These are phyloP conservation scores for Carex arenaria DNA, from an alignment of 202 grass and related monocot genomes.

Conservation along the genomic window DNA sequence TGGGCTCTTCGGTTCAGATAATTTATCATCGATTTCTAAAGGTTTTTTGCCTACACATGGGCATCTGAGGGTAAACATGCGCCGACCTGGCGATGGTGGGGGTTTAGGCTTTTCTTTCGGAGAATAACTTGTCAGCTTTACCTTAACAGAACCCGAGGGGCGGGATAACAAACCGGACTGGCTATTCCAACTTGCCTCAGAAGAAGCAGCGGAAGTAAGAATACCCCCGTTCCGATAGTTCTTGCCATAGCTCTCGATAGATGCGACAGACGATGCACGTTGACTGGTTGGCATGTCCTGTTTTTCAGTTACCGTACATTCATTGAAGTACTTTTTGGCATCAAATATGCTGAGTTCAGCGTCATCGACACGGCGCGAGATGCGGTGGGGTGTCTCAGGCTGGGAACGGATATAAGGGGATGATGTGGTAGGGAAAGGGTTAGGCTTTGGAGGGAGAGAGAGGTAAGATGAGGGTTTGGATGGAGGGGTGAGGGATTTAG, in stretches of 20 bases:
- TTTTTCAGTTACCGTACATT: conserved; percentile 17
- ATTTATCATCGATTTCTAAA: conserved; percentile 1
- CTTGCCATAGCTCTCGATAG: conserved; percentile 13
- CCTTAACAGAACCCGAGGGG: background rate
- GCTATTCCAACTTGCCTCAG: conserved; percentile 43
- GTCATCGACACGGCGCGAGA: conserved; percentile 19
- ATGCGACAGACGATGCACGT: conserved; percentile 16
- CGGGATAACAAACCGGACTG: conserved; percentile 22
- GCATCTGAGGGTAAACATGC: conserved; percentile 25
- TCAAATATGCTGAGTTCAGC: conserved; percentile 43
- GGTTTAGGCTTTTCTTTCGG: conserved; percentile 12
- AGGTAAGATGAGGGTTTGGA: background rate
- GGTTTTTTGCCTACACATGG: conserved; percentile 19
- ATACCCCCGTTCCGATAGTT: background rate
- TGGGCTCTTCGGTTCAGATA: background rate
- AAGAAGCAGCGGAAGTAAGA: conserved; percentile 22
- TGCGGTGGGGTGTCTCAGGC: background rate
- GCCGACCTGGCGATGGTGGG: conserved; percentile 15
- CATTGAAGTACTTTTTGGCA: conserved; percentile 34
- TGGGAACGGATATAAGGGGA: background rate
- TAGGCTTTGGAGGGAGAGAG: conserved; percentile 21
- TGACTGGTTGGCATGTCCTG: conserved; percentile 3
- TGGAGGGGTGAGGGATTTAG: background rate
- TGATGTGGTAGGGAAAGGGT: background rate
- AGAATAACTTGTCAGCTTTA: background rate